Base-by-base conservation (phyloP, 768 basidiomycete species). In the Scleroderma bovista region DNA sequence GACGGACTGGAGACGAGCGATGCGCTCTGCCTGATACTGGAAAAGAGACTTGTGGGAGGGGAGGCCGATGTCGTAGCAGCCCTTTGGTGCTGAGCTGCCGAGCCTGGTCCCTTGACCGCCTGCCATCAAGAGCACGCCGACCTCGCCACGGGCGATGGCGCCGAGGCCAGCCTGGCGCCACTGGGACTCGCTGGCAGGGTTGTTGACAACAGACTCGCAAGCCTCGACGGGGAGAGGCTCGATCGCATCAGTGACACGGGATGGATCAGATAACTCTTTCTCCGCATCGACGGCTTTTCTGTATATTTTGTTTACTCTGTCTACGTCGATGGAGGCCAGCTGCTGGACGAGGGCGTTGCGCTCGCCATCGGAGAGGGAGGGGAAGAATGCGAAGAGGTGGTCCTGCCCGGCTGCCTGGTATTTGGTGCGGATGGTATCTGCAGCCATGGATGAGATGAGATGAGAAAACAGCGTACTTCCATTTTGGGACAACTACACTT, bases 11-110 rank as follows among this genome's bases (percentile, higher is more conserved):
- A 99, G 71, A 51, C 88, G 82, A 51, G 78, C 76, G 65, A 99
- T 96, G 48, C 96, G 82, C 71, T 95, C 93, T n/a, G 94, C 96
- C 69, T 99, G 96, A 57, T 89, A 87, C 60, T 96, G 93, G 75
- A 99, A 98, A 48, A 99, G 83, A 12, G 86, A 82, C 70, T 93
- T 95, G 71, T 90, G 85, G 20, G 90, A 93, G 11, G 93, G 90
- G 31, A 99, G 75, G 13, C 88, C 90, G 57, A 99, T 97, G 66
- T 98, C 93, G 69, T 97, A 98, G 74, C 94, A 96, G 5, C 96
- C 96, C 65, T 99, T 99, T 19, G 96, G 96, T 6, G 88, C 88
- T 26, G 78, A 80, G 61, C 89, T 93, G 26, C 96, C 96, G 38
- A 99, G 72, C 48, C 96, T 78, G 17, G 94, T 96, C 13, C 96